A percentile compares a stretch with the other conserved stretches of the same genome.
Evolutionary conservation across 345 rosid species (phyloP).

Genomic region (Dimocarpus longan): DNA sequence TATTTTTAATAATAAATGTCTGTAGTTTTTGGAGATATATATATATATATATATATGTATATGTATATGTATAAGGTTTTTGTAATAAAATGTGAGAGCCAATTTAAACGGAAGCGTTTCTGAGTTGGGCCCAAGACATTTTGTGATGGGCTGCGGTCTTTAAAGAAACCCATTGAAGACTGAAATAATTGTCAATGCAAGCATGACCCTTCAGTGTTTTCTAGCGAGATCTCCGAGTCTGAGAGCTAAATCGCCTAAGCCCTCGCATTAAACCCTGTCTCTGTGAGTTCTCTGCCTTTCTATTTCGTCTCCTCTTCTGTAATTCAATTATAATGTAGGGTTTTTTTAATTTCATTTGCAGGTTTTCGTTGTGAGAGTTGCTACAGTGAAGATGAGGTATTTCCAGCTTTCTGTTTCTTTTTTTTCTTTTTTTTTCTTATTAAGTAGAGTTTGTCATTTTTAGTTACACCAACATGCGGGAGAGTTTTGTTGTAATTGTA

Average conservation of each 20-base stretch:
- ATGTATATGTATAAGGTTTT: too few relatives aligned
- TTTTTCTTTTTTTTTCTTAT: not conserved
- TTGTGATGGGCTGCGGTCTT: not conserved
- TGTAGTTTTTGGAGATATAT: too few relatives aligned
- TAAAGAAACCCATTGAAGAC: not conserved
- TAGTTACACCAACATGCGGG: not conserved
- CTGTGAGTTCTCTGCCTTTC: not conserved
- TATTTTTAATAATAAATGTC: too few relatives aligned
- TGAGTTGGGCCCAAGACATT: not conserved
- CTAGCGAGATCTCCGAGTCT: not conserved
- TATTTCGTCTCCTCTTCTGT: not conserved
- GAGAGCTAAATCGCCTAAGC: not conserved
- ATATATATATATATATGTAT: too few relatives aligned
- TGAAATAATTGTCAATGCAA: not conserved
- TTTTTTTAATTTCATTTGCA: conserved; percentile 3
- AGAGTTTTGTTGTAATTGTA: not conserved
- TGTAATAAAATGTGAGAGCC: too few relatives aligned
- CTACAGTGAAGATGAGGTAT: conserved; percentile 46
- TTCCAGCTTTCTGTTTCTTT: not conserved
- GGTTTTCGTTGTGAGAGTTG: conserved; percentile 28
- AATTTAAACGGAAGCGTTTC: too few relatives aligned
- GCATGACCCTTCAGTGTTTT: not conserved
- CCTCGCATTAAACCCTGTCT: not conserved
- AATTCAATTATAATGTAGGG: not conserved
- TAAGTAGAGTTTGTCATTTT: not conserved